Base-by-base conservation (phyloP, 2,329 filamentous ascomycete genomes). In the Coniosporium tulheliwenetii region DNA sequence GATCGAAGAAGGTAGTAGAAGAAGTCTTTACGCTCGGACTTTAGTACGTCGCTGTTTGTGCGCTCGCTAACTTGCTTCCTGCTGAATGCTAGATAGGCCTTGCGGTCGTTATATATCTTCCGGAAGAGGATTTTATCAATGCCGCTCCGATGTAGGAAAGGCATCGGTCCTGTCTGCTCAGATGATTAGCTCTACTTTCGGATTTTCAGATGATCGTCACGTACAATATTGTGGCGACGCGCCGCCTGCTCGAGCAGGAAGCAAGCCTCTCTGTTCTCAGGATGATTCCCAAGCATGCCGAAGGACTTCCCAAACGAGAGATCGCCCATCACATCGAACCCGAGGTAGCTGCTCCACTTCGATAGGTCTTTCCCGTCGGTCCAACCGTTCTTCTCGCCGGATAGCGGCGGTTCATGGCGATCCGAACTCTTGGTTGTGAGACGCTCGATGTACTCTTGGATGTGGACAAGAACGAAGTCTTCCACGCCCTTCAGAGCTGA, bases 311-410 rank as follows among this genome's bases (percentile, higher is more conserved):
- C 62, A 47, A 67, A 64, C 19, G 59, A 60, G 14, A 68, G 47
- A 44, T 69, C 65, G 10, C 65, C 65, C 62, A 73, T 70, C 42
- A 71, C 62, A 43, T 72, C 69, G 44, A 71, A 66, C 9, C 64
- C 60, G 32, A 70, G 50, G 54, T 60, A 68, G 43, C 63, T 50
- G 41, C 43, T 48, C 48, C 48, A 50, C 12, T 40, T 36, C 10
- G 48, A 46, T 43, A 52, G 46, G 15, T 52, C 47, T 35, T 48
- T 38, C 14, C 46, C 45, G 3, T 36, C 43, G 34, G 48, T 50
- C 50, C 50, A 52, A 38, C 26, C 30, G 19, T 4, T 26, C 30
- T 37, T 39, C 31, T 46, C 44, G 35, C 44, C 43, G 9, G 34
- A 40, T 14, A n/a, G 29, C 3, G 19, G 7, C 3, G 19, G 19